phyloP scores from a whole-genome alignment of 371 early-diverging fungal genomes.

The Quaeritorhiza haematococci region DNA sequence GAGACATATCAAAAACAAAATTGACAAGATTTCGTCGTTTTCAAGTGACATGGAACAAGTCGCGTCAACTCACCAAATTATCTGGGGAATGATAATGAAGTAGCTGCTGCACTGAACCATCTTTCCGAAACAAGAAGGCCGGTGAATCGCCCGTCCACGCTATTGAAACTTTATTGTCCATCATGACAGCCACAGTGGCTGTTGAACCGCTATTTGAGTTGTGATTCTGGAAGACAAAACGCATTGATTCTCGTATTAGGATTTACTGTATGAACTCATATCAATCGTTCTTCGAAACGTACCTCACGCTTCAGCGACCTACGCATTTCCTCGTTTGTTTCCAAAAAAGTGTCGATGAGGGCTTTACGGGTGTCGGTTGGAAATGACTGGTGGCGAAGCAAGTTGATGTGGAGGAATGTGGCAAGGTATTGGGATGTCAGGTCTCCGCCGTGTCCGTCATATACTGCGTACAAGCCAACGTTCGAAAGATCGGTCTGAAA shows the following conservation, averaged over 20 bases:
- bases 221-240: background rate
- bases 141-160: slow-evolving; percentile 15
- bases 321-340: slow-evolving; percentile 1
- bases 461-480: background rate
- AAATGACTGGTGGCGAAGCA: slow-evolving; percentile 4
- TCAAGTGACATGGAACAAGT: too few species aligned
- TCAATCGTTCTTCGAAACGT: too few species aligned
- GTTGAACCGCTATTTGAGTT: slow-evolving; percentile 8
- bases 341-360: background rate
- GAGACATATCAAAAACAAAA: too few species aligned
- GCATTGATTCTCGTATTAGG: too few species aligned
- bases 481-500: background rate
- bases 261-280: too few species aligned
- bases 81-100: background rate
- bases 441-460: slow-evolving; percentile 12
- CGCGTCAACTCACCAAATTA: too few species aligned
- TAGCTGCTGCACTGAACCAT: background rate
- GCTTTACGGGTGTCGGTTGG: background rate
- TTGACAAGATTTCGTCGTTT: too few species aligned
- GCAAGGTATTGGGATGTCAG: slow-evolving; percentile 2
- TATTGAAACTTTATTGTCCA: background rate
- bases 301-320: slow-evolving; percentile 6
- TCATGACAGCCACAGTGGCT: slow-evolving; percentile 1
- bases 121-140: slow-evolving; percentile 7
- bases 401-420: slow-evolving; percentile 3